Conservation (phyloP, 148 eudicot genomes). For the Diospyros lotus region DNA sequence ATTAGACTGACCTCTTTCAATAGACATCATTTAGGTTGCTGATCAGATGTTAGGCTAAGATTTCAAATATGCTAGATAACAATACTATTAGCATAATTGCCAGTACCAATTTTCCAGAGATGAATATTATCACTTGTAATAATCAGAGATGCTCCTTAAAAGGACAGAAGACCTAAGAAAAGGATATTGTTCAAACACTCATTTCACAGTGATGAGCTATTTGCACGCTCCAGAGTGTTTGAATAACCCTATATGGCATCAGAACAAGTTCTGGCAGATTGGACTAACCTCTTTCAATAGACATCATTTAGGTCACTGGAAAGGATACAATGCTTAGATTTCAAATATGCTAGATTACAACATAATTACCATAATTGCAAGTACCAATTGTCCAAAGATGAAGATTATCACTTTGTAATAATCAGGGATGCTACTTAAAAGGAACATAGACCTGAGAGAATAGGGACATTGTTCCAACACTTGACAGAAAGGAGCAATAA, state of each 20-base stretch:
- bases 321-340: too few relatives aligned
- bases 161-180: too few relatives aligned
- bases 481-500: neutral
- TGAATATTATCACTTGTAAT: too few relatives aligned
- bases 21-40: neutral
- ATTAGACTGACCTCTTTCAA: neutral
- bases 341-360: too few relatives aligned
- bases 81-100: neutral
- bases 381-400: neutral
- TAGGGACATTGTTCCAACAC: neutral
- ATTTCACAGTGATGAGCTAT: too few relatives aligned
- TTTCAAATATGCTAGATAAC: neutral
- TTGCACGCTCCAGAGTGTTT: too few relatives aligned
- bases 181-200: too few relatives aligned
- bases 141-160: too few relatives aligned
- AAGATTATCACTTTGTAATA: conserved; percentile 6
- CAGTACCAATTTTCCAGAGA: neutral
- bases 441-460: neutral
- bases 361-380: neutral
- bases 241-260: too few relatives aligned
- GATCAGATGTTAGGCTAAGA: neutral
- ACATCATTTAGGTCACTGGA: too few relatives aligned
- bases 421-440: neutral
- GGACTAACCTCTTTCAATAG: too few relatives aligned
- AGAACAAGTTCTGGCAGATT: too few relatives aligned